These are phyloP conservation scores for Amphirosellinia nigrospora DNA, from an alignment of 495 filamentous ascomycete species.

Conservation along the genomic window DNA sequence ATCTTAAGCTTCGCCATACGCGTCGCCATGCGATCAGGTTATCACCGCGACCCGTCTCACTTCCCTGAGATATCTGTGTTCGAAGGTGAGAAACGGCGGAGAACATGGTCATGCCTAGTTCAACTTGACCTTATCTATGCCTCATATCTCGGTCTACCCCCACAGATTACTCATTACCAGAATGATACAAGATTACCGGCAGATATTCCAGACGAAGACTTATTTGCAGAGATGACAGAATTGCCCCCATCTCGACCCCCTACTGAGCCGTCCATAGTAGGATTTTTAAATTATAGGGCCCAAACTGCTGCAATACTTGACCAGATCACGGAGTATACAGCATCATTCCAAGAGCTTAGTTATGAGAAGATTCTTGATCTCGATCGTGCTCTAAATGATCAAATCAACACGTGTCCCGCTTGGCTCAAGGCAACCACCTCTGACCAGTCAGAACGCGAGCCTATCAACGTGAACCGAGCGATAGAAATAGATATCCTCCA, in stretches of 20 bases:
- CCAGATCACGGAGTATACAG: not conserved
- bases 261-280: not conserved
- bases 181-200: constrained; percentile 1
- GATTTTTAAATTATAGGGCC: constrained; percentile 3
- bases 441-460: not conserved
- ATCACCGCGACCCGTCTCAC: not conserved
- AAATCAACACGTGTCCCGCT: not conserved
- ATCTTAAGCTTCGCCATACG: not conserved
- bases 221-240: not conserved
- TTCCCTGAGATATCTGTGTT: not conserved
- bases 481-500: not conserved
- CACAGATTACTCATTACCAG: not conserved
- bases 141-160: not conserved
- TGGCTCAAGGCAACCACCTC: not conserved
- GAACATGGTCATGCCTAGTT: not conserved
- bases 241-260: not conserved
- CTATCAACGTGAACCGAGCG: not conserved
- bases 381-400: not conserved
- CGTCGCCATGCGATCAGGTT: not conserved
- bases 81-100: not conserved
- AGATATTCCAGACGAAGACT: not conserved
- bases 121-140: not conserved
- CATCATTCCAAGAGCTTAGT: not conserved
- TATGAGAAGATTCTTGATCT: not conserved
- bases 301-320: not conserved